Base-by-base conservation (phyloP, 345 rosid species). In the Iberis pinnata region DNA sequence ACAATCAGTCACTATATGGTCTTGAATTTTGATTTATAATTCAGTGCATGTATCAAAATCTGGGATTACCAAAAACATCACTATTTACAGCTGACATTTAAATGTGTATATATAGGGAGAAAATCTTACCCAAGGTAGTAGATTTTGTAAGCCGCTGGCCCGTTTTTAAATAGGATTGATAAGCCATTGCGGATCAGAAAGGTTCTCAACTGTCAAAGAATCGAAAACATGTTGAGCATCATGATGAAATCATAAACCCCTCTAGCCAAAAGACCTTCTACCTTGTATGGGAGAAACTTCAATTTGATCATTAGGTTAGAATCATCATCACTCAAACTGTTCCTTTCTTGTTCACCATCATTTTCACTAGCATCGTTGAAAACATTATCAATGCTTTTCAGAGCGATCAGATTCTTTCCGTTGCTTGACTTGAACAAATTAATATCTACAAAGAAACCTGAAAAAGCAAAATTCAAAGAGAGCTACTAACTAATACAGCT, bases 241-340 rank as follows among this genome's bases (percentile, higher is more conserved):
- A 54, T 33, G 43, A 35, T 18, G 37, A 10, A 48, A 55, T 19
- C 16, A 54, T 12, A 49, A 55, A 20, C 20, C 14, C 18, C 11
- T 53, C 43, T 11, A 60, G 42, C 37, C 35, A 44, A 12, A 25
- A 37, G 16, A 51, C 14, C 25, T 50, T 42, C 53, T 80, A 83
- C 98, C 95, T 90, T 90, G 63, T 90, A 90, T 7, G 96, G 78
- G 44, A 90, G 98, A 58, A 90, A 84, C 68, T 90, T 90, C 66
- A 90, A 22, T 75, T 90, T 90, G 63, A 87, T 84, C 98, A 90
- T 90, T 56, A 90, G 60, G 73, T 88, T 87, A 56, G 89, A 77
- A 74, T 90, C 96, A 40, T 78, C 88, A 68, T 84, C 89, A 38
- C 89, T 89, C 70, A 92, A 78, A 65, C 67, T 76, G 55, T 75